A percentile compares a stretch with the other conserved stretches of the same genome.
Conservation (phyloP, 768 basidiomycete genomes). For the Boletus sensibilis region DNA sequence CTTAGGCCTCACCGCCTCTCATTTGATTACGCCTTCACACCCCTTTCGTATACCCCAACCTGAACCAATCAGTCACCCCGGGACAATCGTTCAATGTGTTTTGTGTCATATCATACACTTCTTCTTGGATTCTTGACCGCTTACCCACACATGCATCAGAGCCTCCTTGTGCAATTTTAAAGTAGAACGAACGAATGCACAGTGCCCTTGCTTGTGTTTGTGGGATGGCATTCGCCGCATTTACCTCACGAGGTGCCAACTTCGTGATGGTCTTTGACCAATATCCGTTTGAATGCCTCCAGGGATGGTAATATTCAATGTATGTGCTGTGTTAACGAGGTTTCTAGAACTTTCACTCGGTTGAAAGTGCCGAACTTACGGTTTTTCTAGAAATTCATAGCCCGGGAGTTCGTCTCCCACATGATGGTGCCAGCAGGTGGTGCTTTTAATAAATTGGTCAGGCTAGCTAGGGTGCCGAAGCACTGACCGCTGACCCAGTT, state of each 20-base stretch:
- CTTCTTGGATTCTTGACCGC: slow-evolving; percentile 18
- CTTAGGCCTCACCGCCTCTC: slow-evolving; percentile 9
- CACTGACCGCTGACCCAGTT: background rate
- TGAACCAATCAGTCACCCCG: background rate
- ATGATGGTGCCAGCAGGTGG: too few relatives aligned
- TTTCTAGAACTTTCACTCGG: slow-evolving; percentile 1
- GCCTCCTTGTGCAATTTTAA: background rate
- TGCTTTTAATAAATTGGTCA: too few relatives aligned
- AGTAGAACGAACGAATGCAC: slow-evolving; percentile 7
- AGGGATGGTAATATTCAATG: slow-evolving; percentile 8
- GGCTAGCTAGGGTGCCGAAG: background rate
- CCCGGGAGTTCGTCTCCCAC: background rate
- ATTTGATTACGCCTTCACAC: background rate
- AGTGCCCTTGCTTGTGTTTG: slow-evolving; percentile 3
- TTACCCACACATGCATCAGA: slow-evolving; percentile 10
- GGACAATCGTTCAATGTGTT: slow-evolving; percentile 5
- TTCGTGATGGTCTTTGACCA: slow-evolving; percentile 2
- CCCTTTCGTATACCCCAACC: slow-evolving; percentile 5
- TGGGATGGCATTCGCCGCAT: background rate
- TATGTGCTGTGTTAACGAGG: background rate
- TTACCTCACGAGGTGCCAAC: slow-evolving; percentile 4
- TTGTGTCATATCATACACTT: slow-evolving; percentile 6
- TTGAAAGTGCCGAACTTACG: background rate
- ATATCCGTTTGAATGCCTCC: background rate
- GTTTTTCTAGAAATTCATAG: background rate